Percentiles rank a stretch among this genome's conserved stretches.
Conservation (phyloP, 129 eudicot species). For the Escallonia rubra region DNA sequence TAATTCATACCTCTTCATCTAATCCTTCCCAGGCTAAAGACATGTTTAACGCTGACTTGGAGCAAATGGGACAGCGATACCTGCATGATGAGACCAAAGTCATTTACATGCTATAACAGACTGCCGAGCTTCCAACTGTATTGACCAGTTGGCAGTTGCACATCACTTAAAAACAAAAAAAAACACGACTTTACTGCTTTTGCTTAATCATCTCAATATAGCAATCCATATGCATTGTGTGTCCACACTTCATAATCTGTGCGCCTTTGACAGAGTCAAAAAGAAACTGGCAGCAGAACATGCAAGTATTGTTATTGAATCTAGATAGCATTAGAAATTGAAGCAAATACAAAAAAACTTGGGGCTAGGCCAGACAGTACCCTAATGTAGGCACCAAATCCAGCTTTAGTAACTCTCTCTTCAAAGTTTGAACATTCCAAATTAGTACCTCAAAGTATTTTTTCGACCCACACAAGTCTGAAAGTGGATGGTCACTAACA, state of each 20-base stretch:
- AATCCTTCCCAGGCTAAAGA: slow-evolving; percentile 54
- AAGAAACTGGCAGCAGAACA: slow-evolving; percentile 54
- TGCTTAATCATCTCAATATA: slow-evolving; percentile 47
- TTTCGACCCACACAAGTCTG: too few relatives aligned
- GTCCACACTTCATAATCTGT: slow-evolving; percentile 73
- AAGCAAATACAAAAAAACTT: neutral
- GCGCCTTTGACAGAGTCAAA: slow-evolving; percentile 73
- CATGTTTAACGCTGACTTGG: slow-evolving; percentile 58
- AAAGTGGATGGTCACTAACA: too few relatives aligned
- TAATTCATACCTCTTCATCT: slow-evolving; percentile 63
- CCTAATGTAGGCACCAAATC: too few relatives aligned
- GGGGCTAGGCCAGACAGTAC: too few relatives aligned
- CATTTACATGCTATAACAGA: slow-evolving; percentile 2
- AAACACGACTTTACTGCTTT: slow-evolving; percentile 48
- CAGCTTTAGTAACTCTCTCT: too few relatives aligned
- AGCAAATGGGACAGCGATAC: slow-evolving; percentile 96
- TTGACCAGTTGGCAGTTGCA: neutral
- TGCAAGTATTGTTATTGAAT: neutral
- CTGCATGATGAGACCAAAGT: slow-evolving; percentile 26
- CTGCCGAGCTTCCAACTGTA: neutral
- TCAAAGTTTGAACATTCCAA: too few relatives aligned
- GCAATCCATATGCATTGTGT: slow-evolving; percentile 75
- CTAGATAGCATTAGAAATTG: neutral
- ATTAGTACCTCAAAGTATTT: too few relatives aligned
- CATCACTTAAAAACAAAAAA: neutral